A percentile compares a stretch with the other conserved stretches of the same genome.
Evolutionary conservation across 768 basidiomycete species (phyloP).

Genomic region (Suillus bovinus): DNA sequence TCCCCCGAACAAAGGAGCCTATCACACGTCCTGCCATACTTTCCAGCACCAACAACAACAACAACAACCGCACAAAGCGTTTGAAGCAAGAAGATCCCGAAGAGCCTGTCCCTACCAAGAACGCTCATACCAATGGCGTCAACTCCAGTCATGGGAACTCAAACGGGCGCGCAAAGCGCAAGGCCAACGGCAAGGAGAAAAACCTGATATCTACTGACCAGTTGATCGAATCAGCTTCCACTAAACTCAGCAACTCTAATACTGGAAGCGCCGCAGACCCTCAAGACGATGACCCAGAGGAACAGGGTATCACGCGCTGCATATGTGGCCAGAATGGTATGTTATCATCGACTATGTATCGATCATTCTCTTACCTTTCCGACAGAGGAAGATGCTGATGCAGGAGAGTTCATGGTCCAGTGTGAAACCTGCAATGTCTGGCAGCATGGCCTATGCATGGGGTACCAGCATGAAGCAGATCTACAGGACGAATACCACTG

Average conservation of each 20-base stretch:
- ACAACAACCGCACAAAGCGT: conserved; percentile 52
- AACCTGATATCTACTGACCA: conserved; percentile 31
- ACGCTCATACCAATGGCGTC: conserved; percentile 33
- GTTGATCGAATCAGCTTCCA: conserved; percentile 27
- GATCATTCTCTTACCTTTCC: conserved; percentile 26
- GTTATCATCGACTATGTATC: conserved; percentile 25
- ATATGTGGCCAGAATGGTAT: conserved; percentile 81
- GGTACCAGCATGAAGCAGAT: conserved; percentile 76
- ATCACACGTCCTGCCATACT: conserved; percentile 39
- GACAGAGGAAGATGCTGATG: conserved; percentile 74
- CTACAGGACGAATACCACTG: conserved; percentile 88
- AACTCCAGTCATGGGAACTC: conserved; percentile 30
- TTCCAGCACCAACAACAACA: conserved; percentile 40
- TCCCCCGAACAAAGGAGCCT: conserved; percentile 44
- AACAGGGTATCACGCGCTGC: conserved; percentile 72
- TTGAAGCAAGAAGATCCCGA: conserved; percentile 76
- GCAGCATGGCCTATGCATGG: conserved; percentile 98
- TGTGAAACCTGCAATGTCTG: conserved; percentile 97
- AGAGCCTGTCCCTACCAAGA: conserved; percentile 52
- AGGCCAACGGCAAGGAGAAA: conserved; percentile 66
- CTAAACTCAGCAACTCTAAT: conserved; percentile 29
- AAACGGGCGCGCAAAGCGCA: conserved; percentile 57
- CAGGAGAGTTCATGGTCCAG: conserved; percentile 96
- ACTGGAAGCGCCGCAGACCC: conserved; percentile 36
- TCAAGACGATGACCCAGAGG: conserved; percentile 48